Conservation (phyloP, 208 protist genomes). For the Crithidia acanthocephali region DNA sequence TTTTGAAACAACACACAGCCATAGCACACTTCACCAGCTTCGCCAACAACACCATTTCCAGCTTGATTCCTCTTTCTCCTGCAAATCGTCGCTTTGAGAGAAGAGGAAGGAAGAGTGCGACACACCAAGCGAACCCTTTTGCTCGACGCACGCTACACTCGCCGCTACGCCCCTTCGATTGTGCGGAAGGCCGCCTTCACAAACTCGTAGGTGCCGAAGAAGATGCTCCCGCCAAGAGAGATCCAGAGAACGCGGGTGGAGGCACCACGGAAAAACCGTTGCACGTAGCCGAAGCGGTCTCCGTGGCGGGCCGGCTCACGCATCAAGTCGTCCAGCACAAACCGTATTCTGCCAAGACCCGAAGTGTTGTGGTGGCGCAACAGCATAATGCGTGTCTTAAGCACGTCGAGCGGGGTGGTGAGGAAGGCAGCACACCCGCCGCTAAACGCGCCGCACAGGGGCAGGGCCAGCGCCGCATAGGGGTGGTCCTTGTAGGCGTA, state of each 20-base stretch:
- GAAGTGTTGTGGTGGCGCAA: conserved; percentile 23
- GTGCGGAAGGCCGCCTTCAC: conserved; percentile 33
- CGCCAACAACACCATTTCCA: too few species aligned
- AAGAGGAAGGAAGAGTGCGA: too few species aligned
- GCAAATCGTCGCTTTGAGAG: too few species aligned
- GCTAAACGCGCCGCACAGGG: conserved; percentile 82
- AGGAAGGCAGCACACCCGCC: conserved; percentile 86
- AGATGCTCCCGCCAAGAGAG: conserved; percentile 89
- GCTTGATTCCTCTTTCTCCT: too few species aligned
- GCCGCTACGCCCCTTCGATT: not conserved
- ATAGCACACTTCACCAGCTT: too few species aligned
- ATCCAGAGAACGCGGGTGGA: conserved; percentile 92
- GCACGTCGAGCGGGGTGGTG: conserved; percentile 93
- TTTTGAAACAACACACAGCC: too few species aligned
- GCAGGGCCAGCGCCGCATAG: conserved; percentile 43
- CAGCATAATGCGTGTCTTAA: conserved; percentile 95
- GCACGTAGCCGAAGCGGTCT: conserved; percentile 72
- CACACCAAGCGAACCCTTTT: not conserved
- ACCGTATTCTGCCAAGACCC: conserved; percentile 26
- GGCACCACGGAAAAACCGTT: conserved; percentile 87
- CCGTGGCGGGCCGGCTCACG: conserved; percentile 56
- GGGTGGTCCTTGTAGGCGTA: conserved; percentile 36
- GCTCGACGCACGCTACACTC: not conserved
- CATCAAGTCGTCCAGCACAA: conserved; percentile 52
- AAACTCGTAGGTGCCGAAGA: conserved; percentile 93